phyloP scores from a whole-genome alignment of 768 basidiomycete species.

The Amanita inopinata region DNA sequence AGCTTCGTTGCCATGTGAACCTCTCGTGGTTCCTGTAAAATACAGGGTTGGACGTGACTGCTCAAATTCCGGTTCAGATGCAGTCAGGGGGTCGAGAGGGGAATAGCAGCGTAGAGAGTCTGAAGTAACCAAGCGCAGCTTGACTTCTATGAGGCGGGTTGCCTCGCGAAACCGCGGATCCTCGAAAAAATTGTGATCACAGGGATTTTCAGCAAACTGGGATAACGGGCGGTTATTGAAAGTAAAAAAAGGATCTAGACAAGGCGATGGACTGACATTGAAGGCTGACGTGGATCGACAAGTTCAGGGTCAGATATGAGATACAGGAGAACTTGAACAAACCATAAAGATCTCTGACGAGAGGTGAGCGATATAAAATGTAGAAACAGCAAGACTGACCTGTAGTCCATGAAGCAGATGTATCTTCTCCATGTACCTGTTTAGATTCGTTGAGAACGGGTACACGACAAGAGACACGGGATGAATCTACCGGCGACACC shows the following conservation, averaged over 20 bases:
- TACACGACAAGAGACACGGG: too few species aligned
- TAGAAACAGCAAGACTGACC: constrained; percentile 25
- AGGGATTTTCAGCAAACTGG: constrained; percentile 5
- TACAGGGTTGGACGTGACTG: constrained; percentile 32
- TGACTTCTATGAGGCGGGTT: constrained; percentile 50
- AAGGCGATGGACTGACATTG: constrained; percentile 26
- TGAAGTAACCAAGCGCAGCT: constrained; percentile 35
- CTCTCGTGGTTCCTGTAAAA: constrained; percentile 37
- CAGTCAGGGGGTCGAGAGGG: constrained; percentile 13
- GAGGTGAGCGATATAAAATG: not conserved
- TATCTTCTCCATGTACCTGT: constrained; percentile 61
- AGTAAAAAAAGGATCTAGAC: not conserved
- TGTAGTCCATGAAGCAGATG: constrained; percentile 74
- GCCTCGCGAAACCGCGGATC: constrained; percentile 53
- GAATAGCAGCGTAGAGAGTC: constrained; percentile 20
- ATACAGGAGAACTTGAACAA: constrained; percentile 3
- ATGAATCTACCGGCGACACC: constrained; percentile 46
- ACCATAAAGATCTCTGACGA: constrained; percentile 17
- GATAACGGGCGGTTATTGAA: not conserved
- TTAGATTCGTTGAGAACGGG: too few species aligned
- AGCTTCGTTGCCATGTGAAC: constrained; percentile 33
- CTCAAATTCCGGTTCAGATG: constrained; percentile 11
- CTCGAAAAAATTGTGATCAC: constrained; percentile 41
- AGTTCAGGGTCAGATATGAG: not conserved
- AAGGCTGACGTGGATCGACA: constrained; percentile 16